These are phyloP conservation scores for Aspergillus thermomutatus DNA, from an alignment of 2,329 filamentous ascomycete genomes.

Conservation along the genomic window DNA sequence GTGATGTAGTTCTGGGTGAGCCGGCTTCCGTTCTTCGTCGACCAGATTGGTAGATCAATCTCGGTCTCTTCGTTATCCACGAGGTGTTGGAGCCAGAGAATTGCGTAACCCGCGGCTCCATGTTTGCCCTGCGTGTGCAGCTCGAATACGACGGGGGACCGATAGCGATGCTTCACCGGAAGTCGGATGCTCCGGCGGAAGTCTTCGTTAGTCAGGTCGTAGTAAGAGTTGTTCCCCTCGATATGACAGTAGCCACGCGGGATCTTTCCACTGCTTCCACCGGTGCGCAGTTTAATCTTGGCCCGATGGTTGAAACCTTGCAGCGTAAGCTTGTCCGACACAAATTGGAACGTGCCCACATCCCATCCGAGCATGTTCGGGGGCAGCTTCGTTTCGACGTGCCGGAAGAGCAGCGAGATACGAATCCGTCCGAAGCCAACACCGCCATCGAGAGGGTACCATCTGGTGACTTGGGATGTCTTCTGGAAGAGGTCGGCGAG, in stretches of 20 bases:
- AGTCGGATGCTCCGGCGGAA: slow-evolving; percentile 63
- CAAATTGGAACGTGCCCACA: slow-evolving; percentile 89
- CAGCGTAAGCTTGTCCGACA: slow-evolving; percentile 66
- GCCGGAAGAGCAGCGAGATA: slow-evolving; percentile 85
- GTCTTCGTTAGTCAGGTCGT: slow-evolving; percentile 52
- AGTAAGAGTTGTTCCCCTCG: slow-evolving; percentile 59
- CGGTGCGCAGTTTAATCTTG: slow-evolving; percentile 76
- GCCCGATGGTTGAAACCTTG: slow-evolving; percentile 58
- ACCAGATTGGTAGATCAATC: slow-evolving; percentile 89
- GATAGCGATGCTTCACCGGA: slow-evolving; percentile 85
- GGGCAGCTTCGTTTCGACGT: slow-evolving; percentile 81
- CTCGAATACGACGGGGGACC: slow-evolving; percentile 85
- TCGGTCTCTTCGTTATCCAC: slow-evolving; percentile 73
- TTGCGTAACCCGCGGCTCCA: slow-evolving; percentile 69
- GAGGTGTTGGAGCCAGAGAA: slow-evolving; percentile 82
- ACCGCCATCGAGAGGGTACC: slow-evolving; percentile 95
- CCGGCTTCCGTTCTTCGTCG: slow-evolving; percentile 68
- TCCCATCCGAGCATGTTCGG: slow-evolving; percentile 87
- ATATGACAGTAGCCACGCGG: slow-evolving; percentile 60
- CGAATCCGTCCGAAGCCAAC: slow-evolving; percentile 87
- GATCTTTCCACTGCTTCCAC: slow-evolving; percentile 73
- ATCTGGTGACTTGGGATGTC: slow-evolving; percentile 79
- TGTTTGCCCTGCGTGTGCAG: slow-evolving; percentile 70
- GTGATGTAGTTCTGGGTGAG: slow-evolving; percentile 92
- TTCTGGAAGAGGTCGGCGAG: slow-evolving; percentile 84